Percentiles rank a stretch among this genome's conserved stretches.
phyloP scores from a whole-genome alignment of 2,329 filamentous ascomycete genomes.

The Sclerotinia sclerotiorum region DNA sequence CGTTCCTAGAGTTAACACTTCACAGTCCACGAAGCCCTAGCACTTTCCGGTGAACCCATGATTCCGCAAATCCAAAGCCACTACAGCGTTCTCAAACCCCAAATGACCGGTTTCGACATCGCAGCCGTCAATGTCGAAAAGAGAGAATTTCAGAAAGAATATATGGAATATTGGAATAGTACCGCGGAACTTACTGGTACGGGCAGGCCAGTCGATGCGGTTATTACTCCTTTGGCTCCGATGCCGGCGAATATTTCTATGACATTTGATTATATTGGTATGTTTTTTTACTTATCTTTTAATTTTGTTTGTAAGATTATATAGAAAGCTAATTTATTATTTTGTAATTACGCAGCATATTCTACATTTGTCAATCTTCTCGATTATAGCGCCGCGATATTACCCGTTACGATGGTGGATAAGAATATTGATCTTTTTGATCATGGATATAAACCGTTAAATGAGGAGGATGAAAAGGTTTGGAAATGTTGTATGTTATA shows the following conservation, averaged over 20 bases:
- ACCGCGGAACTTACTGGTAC: conserved; percentile 33
- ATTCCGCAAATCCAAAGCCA: conserved; percentile 27
- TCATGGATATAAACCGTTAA: conserved; percentile 34
- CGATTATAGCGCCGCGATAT: conserved; percentile 42
- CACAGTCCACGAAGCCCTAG: conserved; percentile 48
- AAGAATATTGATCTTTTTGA: conserved; percentile 42
- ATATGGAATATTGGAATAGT: conserved; percentile 52
- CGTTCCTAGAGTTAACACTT: background rate
- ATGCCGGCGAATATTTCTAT: conserved; percentile 22
- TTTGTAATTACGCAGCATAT: conserved; percentile 5
- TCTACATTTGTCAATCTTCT: conserved; percentile 21
- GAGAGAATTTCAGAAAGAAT: conserved; percentile 55
- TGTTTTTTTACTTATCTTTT: background rate
- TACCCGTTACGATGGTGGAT: conserved; percentile 47
- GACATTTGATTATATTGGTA: conserved; percentile 19
- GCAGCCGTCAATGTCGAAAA: conserved; percentile 50
- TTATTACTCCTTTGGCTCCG: conserved; percentile 53
- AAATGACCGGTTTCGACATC: conserved; percentile 39
- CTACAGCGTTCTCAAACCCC: conserved; percentile 39
- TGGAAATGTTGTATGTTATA: conserved; percentile 38
- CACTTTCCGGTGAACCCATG: conserved; percentile 55
- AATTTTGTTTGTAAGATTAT: background rate
- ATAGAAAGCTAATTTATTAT: no score
- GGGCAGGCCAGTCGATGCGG: conserved; percentile 52
- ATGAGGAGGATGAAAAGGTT: conserved; percentile 35